Evolutionary conservation across 805 yeast genomes (phyloP), one percentile per base, ranked within the genome.

Genomic region (Wickerhamiella cacticola): DNA sequence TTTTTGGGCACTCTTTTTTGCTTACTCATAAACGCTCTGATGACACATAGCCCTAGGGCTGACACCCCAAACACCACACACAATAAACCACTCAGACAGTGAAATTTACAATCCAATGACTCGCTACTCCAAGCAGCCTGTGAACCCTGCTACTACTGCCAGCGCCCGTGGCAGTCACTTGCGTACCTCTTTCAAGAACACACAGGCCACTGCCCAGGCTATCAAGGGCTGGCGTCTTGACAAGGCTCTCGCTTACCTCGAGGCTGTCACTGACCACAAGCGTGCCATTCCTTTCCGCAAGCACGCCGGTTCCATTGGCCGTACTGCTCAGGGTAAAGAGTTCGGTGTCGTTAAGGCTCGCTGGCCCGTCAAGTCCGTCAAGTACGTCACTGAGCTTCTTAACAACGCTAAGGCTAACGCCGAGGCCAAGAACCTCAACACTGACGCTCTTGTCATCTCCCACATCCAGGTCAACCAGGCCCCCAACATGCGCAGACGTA

Each of bases 391-490:
- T 71, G 96, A 86, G 71, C 80, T 92, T 70, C 80, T 92, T 74
- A 80, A 81, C 74, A 92, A 92, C 74, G 98, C 98, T 69, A 88
- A 87, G 72, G 82, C 98, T 66, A 92, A 89, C 78, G 98, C 98
- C 72, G 97, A 88, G 72, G 79, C 95, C 46, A 92, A 92, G 80
- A 98, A 98, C 68, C 86, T 92, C 74, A 96, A 92, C 72, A 43
- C 83, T 65, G 78, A 94, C 64, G 85, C 83, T 72, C 83, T 92
- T 70, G 82, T 82, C 75, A 79, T 92, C 68, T 81, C 94, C 63
- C 97, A 92, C 84, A 89, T 92, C 71, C 98, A 92, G 80, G 98
- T 89, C 68, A 92, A 92, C 94, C 95, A 87, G 73, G 98, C 98
- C 67, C 98, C 99, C 76, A 87, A 87, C 78, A 94, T 86, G 78